Conservation (phyloP, 495 filamentous ascomycete genomes). For the Podospora comata region DNA sequence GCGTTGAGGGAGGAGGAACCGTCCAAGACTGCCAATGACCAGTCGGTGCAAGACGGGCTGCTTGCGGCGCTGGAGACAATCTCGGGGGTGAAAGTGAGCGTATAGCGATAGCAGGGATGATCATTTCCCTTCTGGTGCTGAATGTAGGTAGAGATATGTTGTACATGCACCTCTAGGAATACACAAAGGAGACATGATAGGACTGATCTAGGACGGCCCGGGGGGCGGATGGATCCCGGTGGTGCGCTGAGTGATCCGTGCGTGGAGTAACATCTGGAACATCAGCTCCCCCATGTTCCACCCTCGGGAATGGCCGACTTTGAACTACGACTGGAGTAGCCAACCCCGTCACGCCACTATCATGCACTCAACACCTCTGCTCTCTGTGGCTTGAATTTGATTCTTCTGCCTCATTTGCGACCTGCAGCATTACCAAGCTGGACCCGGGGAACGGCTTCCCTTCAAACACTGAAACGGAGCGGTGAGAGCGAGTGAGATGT, state of each 20-base stretch:
- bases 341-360: constrained; percentile 2
- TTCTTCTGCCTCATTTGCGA: background rate
- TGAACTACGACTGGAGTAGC: background rate
- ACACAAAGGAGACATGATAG: background rate
- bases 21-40: constrained; percentile 21
- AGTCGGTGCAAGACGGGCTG: constrained; percentile 24
- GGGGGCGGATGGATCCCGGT: background rate
- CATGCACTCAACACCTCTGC: background rate
- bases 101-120: background rate
- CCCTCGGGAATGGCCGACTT: constrained; percentile 5
- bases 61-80: constrained; percentile 25
- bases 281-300: background rate
- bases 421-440: background rate
- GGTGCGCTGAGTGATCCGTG: background rate
- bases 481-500: background rate
- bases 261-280: background rate
- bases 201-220: background rate
- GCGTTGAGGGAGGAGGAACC: background rate
- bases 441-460: background rate
- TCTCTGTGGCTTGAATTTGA: background rate
- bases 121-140: background rate
- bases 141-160: background rate
- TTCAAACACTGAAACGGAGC: background rate
- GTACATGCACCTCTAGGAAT: too few relatives aligned
- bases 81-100: constrained; percentile 13